Base-by-base conservation (phyloP, 495 filamentous ascomycete species). In the Aspergillus affinis region DNA sequence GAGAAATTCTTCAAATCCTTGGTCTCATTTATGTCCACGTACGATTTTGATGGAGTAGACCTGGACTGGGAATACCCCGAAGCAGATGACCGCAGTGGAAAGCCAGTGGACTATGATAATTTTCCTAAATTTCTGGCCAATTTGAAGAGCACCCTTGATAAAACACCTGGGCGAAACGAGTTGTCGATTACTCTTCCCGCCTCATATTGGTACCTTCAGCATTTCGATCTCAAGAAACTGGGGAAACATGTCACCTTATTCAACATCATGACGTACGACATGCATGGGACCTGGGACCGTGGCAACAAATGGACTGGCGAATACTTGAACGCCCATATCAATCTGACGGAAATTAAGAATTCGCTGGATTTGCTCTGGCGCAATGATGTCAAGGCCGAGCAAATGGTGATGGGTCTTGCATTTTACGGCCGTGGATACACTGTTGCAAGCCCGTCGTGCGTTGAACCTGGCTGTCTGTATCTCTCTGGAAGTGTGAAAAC, bases 21-120 rank as follows among this genome's bases (percentile, higher is more conserved):
- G 0, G 60, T 62, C 0, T 44, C 21, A 1, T 83, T 82, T 64
- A 75, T 85, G 76, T 32, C 66, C 0, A 60, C 63, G 12, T 83
- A 82, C 36, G 75, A 73, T 4, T 85, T 86, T 53, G 69, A 82
- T 51, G 86, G 85, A 1, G 66, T 85, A 2, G 84, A 87, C 60
- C 49, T 87, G 13, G 84, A 86, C 62, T 86, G 84, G 83, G 81
- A 85, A 41, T 85, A 82, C 62, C 81, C 82, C 0, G 74, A 20
- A 0, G 70, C 74, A 6, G 26, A 58, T 10, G 77, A 81, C 3
- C 71, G 76, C 15, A 65, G 72, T 13, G 81, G 82, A 0, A 51
- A 48, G 0, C 7, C 46, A 6, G 72, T 51, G 4, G 82, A 86
- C 61, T 70, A 57, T 6, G 61, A 55, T 1, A 83, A 85, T 61